Evolutionary conservation across 768 basidiomycete genomes (phyloP).

Genomic region (Candolleomyces eurysporus): DNA sequence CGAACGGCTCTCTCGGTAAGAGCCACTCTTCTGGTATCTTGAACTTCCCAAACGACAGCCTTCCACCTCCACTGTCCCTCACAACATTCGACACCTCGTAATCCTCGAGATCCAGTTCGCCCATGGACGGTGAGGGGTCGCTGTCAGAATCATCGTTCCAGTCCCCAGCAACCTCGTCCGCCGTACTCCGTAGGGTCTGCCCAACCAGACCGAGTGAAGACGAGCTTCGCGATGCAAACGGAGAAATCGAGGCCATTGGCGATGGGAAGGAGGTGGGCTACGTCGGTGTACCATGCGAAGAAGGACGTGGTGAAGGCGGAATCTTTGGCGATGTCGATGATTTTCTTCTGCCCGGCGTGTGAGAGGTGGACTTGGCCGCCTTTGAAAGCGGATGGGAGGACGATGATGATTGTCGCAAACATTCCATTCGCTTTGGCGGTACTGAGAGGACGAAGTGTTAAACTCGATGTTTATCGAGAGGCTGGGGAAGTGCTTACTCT

Average conservation of each 20-base stretch:
- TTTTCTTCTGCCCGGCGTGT: no score
- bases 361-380: no score
- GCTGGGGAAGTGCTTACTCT: constrained; percentile 31
- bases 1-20: constrained; percentile 34
- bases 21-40: constrained; percentile 22
- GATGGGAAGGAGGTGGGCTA: constrained; percentile 27
- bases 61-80: constrained; percentile 26
- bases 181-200: constrained; percentile 18
- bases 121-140: constrained; percentile 19
- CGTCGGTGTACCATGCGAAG: constrained; percentile 54
- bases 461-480: not conserved
- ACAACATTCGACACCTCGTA: constrained; percentile 26
- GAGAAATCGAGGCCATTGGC: constrained; percentile 32
- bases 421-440: constrained; percentile 47
- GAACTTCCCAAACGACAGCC: constrained; percentile 15
- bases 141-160: constrained; percentile 15
- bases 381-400: constrained; percentile 21
- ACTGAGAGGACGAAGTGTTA: constrained; percentile 18
- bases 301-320: constrained; percentile 34
- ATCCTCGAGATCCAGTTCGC: constrained; percentile 19
- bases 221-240: constrained; percentile 35
- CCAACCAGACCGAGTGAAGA: constrained; percentile 22
- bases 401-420: constrained; percentile 50
- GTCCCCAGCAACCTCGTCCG: constrained; percentile 14
- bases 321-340: constrained; percentile 15